Evolutionary conservation across 2,329 filamentous ascomycete genomes (phyloP).

Genomic region (Ceratocystis harringtonii): DNA sequence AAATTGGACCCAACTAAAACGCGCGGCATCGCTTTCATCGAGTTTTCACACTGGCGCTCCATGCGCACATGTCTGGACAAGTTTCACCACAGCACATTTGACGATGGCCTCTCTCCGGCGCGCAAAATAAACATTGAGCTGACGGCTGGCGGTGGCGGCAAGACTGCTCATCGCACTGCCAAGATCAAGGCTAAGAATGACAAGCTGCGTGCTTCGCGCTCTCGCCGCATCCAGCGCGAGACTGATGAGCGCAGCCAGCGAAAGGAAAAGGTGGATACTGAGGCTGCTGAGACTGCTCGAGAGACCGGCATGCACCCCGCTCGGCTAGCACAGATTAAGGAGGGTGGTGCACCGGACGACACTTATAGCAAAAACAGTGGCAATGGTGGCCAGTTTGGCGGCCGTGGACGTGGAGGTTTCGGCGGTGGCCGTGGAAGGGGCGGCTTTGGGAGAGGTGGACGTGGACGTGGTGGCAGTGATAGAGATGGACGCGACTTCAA

Average conservation of each 20-base stretch:
- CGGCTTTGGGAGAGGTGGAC: conserved; percentile 2
- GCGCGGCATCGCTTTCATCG: conserved; percentile 72
- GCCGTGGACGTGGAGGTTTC: conserved; percentile 8
- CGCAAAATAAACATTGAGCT: conserved; percentile 86
- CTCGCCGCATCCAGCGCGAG: conserved; percentile 34
- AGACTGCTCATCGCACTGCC: conserved; percentile 52
- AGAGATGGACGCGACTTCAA: conserved; percentile 7
- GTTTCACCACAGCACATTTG: conserved; percentile 74
- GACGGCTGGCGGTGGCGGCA: conserved; percentile 77
- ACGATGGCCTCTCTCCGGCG: conserved; percentile 36
- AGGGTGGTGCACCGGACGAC: not conserved
- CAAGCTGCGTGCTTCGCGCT: conserved; percentile 57
- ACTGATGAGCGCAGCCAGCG: conserved; percentile 29
- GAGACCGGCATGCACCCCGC: conserved; percentile 36
- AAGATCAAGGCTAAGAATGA: conserved; percentile 78
- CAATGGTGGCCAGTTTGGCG: conserved; percentile 1
- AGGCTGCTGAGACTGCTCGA: conserved; percentile 19
- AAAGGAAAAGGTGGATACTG: conserved; percentile 24
- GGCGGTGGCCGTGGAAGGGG: conserved; percentile 9
- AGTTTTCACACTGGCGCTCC: conserved; percentile 71
- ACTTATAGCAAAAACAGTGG: conserved; percentile 3
- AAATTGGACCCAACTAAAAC: conserved; percentile 46
- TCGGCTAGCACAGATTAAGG: conserved; percentile 26
- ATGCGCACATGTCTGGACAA: conserved; percentile 88
- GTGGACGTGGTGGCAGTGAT: conserved; percentile 6